Base-by-base conservation (phyloP, 2,329 filamentous ascomycete species). In the Penicillium sp. region DNA sequence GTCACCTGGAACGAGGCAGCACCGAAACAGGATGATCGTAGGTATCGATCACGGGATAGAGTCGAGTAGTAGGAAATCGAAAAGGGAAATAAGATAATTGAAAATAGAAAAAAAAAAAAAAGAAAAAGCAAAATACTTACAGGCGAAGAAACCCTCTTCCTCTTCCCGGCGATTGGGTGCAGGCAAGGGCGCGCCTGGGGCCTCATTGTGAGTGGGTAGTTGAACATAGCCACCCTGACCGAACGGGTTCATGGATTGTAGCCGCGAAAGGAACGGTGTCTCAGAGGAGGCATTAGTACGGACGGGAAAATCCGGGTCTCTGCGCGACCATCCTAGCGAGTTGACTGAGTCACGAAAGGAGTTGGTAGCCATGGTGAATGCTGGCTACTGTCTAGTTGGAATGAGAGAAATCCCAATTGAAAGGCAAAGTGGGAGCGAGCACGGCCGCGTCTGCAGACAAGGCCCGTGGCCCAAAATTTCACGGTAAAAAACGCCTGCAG, bases 341-440 rank as follows among this genome's bases (percentile, higher is more conserved):
- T 91, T 96, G 82, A 98, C 92, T 22, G 91, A 96, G 77, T 97
- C 91, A 73, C 93, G 87, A 76, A 99, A 98, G 47, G 91, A 90
- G 65, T 87, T 82, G 51, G 69, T 65, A 14, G 71, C 63, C 71
- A 73, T 73, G 51, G 42, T 60, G 49, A 56, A 48, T 8, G 22
- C 13, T 39, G 19, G 52, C 19, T 47, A 48, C 3, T 29, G 19
- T 31, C n/a, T 31, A 16, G 21, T 33, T 48, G 50, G 50, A 52
- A 35, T 45, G 42, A n/a, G 33, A 42, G 35, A n/a, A 14, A 54
- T 59, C 31, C 57, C 58, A 58, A 61, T 56, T 59, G 46, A 56
- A 52, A 37, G 55, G 43, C 42, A 45, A 46, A 56, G 55, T 37
- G 57, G 47, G 58, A 47, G 56, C 48, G 62, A 64, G 61, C 58